phyloP scores from a whole-genome alignment of 139 green algal species.

The Helicosporidium sp. region DNA sequence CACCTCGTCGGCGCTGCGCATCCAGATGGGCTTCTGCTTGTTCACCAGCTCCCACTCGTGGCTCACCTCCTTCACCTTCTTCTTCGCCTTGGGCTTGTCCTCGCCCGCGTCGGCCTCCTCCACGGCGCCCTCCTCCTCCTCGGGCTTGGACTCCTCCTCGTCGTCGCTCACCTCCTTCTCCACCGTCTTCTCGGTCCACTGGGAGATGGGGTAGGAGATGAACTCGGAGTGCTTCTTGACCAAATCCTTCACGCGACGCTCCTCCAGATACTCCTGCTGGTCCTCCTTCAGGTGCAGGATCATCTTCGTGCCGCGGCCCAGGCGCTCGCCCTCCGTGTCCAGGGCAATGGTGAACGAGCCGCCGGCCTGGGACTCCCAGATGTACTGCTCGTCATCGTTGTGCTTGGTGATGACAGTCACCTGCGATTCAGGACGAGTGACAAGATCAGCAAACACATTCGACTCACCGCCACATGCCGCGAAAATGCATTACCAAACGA shows the following conservation, averaged over 20 bases:
- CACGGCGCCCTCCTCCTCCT: slow-evolving; percentile 52
- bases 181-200: slow-evolving; percentile 91
- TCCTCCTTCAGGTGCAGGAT: slow-evolving; percentile 91
- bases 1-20: slow-evolving; percentile 92
- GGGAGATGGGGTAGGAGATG: slow-evolving; percentile 95
- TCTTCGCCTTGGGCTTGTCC: slow-evolving; percentile 70
- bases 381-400: slow-evolving; percentile 98
- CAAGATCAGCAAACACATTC: too few relatives aligned
- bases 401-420: slow-evolving; percentile 82
- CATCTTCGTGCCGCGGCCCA: slow-evolving; percentile 93
- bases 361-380: slow-evolving; percentile 94
- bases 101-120: slow-evolving; percentile 47
- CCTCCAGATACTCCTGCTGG: slow-evolving; percentile 96
- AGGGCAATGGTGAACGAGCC: slow-evolving; percentile 95
- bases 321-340: slow-evolving; percentile 52
- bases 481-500: too few relatives aligned
- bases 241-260: slow-evolving; percentile 92
- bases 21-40: slow-evolving; percentile 99
- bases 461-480: too few relatives aligned
- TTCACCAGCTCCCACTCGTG: slow-evolving; percentile 97
- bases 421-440: too few relatives aligned
- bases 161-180: slow-evolving; percentile 60
- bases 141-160: slow-evolving; percentile 39
- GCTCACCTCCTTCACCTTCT: slow-evolving; percentile 85
- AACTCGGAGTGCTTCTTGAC: slow-evolving; percentile 99